Conservation (phyloP, 2,329 filamentous ascomycete genomes). For the Xylaria sp. region DNA sequence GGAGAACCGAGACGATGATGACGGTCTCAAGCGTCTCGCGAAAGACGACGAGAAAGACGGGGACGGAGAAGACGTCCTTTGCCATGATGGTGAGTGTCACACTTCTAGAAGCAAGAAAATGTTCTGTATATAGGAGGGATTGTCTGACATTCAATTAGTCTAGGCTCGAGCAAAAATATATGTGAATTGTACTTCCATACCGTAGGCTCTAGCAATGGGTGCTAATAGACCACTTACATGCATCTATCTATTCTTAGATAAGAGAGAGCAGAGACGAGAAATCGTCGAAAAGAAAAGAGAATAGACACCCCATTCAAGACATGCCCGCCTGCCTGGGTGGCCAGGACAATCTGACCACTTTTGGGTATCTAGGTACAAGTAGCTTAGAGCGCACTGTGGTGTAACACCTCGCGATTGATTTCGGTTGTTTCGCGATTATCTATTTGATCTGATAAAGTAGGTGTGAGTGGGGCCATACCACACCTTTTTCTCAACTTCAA, state of each 20-base stretch:
- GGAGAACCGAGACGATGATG: constrained; percentile 87
- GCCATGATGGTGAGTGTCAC: constrained; percentile 42
- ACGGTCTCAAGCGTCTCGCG: constrained; percentile 85
- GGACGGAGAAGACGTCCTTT: constrained; percentile 48
- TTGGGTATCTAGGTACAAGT: not conserved
- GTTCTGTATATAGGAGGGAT: not conserved
- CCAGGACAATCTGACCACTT: not conserved
- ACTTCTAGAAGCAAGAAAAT: not conserved
- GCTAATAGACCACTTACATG: constrained; percentile 10
- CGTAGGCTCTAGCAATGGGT: not conserved
- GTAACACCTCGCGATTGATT: constrained; percentile 11
- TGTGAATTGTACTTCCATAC: not conserved
- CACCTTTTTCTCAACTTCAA: constrained; percentile 11
- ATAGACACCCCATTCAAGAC: constrained; percentile 1
- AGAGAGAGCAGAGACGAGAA: not conserved
- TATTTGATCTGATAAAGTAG: constrained; percentile 39
- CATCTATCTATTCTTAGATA: not conserved
- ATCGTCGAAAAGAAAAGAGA: not conserved
- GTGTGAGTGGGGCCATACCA: constrained; percentile 32
- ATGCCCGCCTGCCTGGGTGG: not conserved
- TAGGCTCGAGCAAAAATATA: not conserved
- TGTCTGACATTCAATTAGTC: not conserved
- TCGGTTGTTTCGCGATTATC: constrained; percentile 33
- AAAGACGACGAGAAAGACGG: constrained; percentile 88
- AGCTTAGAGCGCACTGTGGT: constrained; percentile 13